Evolutionary conservation across 2,329 filamentous ascomycete species (phyloP).

Genomic region (Pseudofabraea citricarpa): DNA sequence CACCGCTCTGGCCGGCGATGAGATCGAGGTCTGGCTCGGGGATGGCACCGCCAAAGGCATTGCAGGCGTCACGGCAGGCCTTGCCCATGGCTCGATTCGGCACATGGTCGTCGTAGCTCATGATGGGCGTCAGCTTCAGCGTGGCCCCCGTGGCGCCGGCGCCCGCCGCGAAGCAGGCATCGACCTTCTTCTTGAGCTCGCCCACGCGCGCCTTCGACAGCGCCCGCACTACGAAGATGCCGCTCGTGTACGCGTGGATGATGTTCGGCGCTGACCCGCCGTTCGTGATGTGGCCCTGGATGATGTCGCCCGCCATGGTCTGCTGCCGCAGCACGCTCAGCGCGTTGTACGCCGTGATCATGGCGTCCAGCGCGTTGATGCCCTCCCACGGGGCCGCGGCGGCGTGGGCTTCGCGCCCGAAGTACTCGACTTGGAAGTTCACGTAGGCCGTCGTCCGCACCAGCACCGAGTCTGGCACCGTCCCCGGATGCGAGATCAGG

Average conservation of each 20-base stretch:
- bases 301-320: constrained; percentile 43
- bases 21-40: constrained; percentile 35
- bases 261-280: constrained; percentile 51
- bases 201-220: constrained; percentile 35
- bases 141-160: constrained; percentile 45
- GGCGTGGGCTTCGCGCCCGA: constrained; percentile 51
- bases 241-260: constrained; percentile 45
- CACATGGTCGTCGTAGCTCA: constrained; percentile 49
- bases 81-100: constrained; percentile 45
- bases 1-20: constrained; percentile 38
- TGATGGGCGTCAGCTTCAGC: constrained; percentile 36
- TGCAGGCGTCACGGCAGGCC: constrained; percentile 42
- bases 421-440: constrained; percentile 45
- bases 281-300: constrained; percentile 44
- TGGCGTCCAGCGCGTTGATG: constrained; percentile 53
- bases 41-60: constrained; percentile 32
- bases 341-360: constrained; percentile 43
- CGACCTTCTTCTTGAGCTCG: constrained; percentile 36
- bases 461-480: constrained; percentile 37
- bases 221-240: constrained; percentile 40
- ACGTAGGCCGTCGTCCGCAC: constrained; percentile 48
- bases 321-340: constrained; percentile 52
- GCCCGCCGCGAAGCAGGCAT: constrained; percentile 41
- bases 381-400: constrained; percentile 54
- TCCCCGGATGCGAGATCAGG: constrained; percentile 35